Evolutionary conservation across 164 flowering plant species (phyloP), one percentile per base, ranked within the genome.

Genomic region (Pachysandra terminalis): DNA sequence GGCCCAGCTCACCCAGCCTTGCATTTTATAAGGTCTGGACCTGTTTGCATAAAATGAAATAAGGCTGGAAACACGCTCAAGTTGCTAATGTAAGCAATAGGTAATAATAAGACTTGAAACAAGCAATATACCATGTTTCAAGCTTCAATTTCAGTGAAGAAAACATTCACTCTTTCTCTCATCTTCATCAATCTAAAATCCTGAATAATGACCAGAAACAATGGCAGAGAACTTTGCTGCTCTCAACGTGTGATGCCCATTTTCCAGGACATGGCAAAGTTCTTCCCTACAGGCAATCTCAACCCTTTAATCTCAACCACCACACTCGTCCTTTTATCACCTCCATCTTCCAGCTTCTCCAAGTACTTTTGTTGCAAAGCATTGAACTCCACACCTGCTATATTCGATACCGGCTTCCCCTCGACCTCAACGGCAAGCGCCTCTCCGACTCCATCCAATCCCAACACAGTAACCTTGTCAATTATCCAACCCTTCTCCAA

Each of bases 191-290:
- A n/a, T n/a, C n/a, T n/a, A 45, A 45, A 45, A 10, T 45, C 51
- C 51, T 45, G 10, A 45, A 45, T 12, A 45, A 45, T 2, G 51
- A 45, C 51, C 51, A 3, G 10, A 45, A 12, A 45, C 15, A 45
- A 10, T 10, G 51, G 51, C 51, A 45, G 10, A 12, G 1, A n/a
- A 32, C 6, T 17, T 5, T 19, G 0, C 25, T 15, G n/a, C 22
- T 48, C 68, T 77, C 77, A 80, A 55, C 77, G 79, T 51, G 55
- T 66, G 48, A 81, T 54, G 22, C 86, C 84, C 81, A 86, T 86
- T 68, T 83, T 76, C 91, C 89, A 89, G 28, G 91, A 72, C 79
- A 89, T 74, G 15, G 77, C 80, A 71, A 87, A 89, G 61, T 81
- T 82, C 72, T 86, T 86, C 26, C 95, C 91, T 0, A 89, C 60